Percentiles rank a stretch among this genome's conserved stretches.
These are phyloP conservation scores for Candida dajiaensis DNA, from an alignment of 805 yeast genomes.

Conservation along the genomic window DNA sequence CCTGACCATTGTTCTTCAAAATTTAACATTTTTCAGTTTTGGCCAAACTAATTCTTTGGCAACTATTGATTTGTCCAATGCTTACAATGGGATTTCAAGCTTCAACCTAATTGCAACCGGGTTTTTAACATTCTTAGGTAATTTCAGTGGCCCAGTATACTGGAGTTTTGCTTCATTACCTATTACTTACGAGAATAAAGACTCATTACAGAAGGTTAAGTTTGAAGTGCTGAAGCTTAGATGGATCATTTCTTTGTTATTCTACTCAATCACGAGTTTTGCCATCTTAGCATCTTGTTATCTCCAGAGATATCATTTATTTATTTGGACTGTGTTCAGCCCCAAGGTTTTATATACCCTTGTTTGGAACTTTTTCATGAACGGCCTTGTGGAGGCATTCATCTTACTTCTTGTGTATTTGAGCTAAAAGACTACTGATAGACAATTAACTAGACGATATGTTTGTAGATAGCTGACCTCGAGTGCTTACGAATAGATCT, in stretches of 20 bases:
- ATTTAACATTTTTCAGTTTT: conserved; percentile 74
- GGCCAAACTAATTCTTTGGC: conserved; percentile 93
- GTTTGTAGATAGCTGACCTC: too few species aligned
- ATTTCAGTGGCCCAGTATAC: conserved; percentile 79
- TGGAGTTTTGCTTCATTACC: conserved; percentile 57
- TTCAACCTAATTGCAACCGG: conserved; percentile 74
- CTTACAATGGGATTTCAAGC: conserved; percentile 79
- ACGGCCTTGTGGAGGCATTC: conserved; percentile 25
- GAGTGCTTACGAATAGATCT: too few species aligned
- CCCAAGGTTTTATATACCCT: conserved; percentile 82
- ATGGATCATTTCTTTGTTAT: conserved; percentile 25
- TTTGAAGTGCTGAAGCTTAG: conserved; percentile 29
- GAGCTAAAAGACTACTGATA: neutral
- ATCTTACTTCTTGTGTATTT: neutral
- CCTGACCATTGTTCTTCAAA: conserved; percentile 49
- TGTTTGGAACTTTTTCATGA: conserved; percentile 62
- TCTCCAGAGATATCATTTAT: conserved; percentile 73
- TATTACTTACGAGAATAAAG: conserved; percentile 29
- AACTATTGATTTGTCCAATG: conserved; percentile 83
- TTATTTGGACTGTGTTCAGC: conserved; percentile 96
- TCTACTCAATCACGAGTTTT: conserved; percentile 54
- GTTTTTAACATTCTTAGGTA: conserved; percentile 69
- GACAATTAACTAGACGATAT: too few species aligned
- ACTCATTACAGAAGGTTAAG: conserved; percentile 21
- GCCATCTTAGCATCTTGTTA: conserved; percentile 65